Evolutionary conservation across 202 grass and related monocot genomes (phyloP).

Genomic region (Eragrostis tef): DNA sequence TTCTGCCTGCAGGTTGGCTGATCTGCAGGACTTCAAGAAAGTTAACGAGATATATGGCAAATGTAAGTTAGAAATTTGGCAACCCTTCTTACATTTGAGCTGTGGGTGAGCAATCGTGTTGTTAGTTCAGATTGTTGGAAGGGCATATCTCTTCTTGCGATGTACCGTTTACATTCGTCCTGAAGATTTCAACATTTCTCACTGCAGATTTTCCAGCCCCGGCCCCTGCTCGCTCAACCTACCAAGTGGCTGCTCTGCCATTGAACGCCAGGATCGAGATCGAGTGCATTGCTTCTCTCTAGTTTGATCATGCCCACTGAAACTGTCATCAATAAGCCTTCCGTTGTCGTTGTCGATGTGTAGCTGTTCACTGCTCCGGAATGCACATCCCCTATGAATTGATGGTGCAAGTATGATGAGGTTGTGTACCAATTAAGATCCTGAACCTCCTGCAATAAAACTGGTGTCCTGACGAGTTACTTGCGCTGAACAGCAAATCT

Average conservation of each 20-base stretch:
- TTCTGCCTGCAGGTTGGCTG: slow-evolving; percentile 70
- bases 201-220: slow-evolving; percentile 64
- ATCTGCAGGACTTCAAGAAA: slow-evolving; percentile 95
- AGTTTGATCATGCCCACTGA: not conserved
- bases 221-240: slow-evolving; percentile 81
- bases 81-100: not conserved
- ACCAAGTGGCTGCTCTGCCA: slow-evolving; percentile 88
- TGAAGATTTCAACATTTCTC: slow-evolving; percentile 4
- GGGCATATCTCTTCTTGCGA: not conserved
- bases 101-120: not conserved
- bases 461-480: not conserved
- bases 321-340: slow-evolving; percentile 41
- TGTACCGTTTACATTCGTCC: not conserved
- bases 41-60: slow-evolving; percentile 93
- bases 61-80: slow-evolving; percentile 58
- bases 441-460: slow-evolving; percentile 36
- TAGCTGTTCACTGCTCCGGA: not conserved
- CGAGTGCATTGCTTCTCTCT: slow-evolving; percentile 82
- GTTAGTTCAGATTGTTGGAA: not conserved
- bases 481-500: not conserved
- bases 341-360: not conserved
- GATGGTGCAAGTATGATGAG: not conserved
- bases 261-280: slow-evolving; percentile 95
- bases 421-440: slow-evolving; percentile 1
- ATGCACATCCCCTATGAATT: not conserved